Conservation (phyloP, 1,139 yeast genomes). For the Petasospora rhodanensis region DNA sequence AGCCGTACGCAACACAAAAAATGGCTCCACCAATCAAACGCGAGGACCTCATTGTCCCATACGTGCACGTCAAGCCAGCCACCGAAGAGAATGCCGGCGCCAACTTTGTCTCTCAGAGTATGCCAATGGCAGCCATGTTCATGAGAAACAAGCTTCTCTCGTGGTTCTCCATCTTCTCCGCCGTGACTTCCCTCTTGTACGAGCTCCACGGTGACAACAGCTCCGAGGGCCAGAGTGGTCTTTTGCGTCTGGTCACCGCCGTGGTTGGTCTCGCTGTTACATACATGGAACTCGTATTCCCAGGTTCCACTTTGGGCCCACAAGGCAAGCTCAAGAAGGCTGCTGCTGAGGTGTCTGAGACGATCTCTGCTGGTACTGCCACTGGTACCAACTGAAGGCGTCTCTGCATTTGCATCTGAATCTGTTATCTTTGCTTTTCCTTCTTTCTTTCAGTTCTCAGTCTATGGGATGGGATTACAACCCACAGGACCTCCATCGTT, state of each 20-base stretch:
- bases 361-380: slow-evolving; percentile 18
- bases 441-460: no score
- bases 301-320: slow-evolving; percentile 25
- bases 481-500: no score
- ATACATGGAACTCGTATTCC: slow-evolving; percentile 43
- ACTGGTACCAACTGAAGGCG: slow-evolving; percentile 14
- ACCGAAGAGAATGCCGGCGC: slow-evolving; percentile 41
- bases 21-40: slow-evolving; percentile 30
- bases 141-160: slow-evolving; percentile 39
- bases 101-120: slow-evolving; percentile 49
- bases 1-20: background rate
- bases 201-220: slow-evolving; percentile 18
- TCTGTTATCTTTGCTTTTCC: background rate
- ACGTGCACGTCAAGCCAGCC: slow-evolving; percentile 44
- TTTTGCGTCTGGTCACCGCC: slow-evolving; percentile 17
- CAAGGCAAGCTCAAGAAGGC: slow-evolving; percentile 14
- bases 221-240: slow-evolving; percentile 18
- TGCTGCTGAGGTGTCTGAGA: slow-evolving; percentile 17
- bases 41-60: slow-evolving; percentile 35
- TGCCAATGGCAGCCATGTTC: slow-evolving; percentile 70
- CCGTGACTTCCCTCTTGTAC: slow-evolving; percentile 37
- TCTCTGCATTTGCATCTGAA: no score
- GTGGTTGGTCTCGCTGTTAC: slow-evolving; percentile 31
- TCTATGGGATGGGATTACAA: no score
- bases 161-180: slow-evolving; percentile 43